A percentile compares a stretch with the other conserved stretches of the same genome.
phyloP scores from a whole-genome alignment of 2,329 filamentous ascomycete genomes.

The Hysterium pulicare region DNA sequence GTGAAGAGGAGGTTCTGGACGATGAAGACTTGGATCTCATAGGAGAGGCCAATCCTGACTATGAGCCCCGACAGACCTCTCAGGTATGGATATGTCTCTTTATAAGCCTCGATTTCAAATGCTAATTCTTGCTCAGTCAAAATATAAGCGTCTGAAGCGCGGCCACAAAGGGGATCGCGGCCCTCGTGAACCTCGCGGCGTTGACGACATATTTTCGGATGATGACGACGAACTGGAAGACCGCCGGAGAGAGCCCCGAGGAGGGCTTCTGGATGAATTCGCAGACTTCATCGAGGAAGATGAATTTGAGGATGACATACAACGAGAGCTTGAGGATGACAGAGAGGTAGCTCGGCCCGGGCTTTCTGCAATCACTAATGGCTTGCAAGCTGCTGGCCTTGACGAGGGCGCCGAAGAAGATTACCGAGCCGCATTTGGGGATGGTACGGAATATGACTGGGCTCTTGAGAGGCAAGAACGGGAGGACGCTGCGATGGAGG shows the following conservation, averaged over 20 bases:
- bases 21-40: conserved; percentile 97
- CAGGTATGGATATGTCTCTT: conserved; percentile 54
- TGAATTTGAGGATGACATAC: conserved; percentile 72
- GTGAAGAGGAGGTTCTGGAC: conserved; percentile 80
- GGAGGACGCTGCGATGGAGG: conserved; percentile 71
- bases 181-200: conserved; percentile 62
- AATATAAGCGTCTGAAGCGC: conserved; percentile 95
- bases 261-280: conserved; percentile 34
- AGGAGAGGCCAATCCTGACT: conserved; percentile 72
- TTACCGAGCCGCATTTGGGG: conserved; percentile 93
- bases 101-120: not conserved
- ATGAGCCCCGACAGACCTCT: conserved; percentile 62
- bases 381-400: conserved; percentile 77
- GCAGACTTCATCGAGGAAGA: conserved; percentile 94
- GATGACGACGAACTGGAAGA: conserved; percentile 72
- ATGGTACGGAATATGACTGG: conserved; percentile 94
- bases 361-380: conserved; percentile 64
- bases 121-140: conserved; percentile 55
- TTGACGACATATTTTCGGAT: conserved; percentile 93
- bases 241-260: conserved; percentile 27
- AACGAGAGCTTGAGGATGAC: conserved; percentile 71
- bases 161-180: conserved; percentile 72
- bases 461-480: conserved; percentile 85
- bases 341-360: conserved; percentile 81
- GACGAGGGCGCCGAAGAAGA: conserved; percentile 93